Conservation (phyloP, 164 flowering plant species). For the Umbellularia californica region DNA sequence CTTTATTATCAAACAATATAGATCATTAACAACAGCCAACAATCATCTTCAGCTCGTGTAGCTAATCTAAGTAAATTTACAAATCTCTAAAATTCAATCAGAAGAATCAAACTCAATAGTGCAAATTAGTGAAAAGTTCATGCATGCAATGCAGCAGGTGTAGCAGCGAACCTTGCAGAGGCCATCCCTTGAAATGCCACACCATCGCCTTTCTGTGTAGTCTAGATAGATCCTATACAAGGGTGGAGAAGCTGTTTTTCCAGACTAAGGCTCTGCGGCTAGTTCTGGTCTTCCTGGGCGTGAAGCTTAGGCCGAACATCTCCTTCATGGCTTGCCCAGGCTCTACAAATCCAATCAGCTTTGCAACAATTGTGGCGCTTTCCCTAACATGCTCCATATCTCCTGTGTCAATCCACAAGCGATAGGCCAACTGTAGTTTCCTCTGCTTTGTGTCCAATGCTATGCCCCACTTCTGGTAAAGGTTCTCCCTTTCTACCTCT, state of each 20-base stretch:
- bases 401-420: conserved; percentile 55
- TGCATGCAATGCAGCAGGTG: no score
- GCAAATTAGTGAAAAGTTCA: not conserved
- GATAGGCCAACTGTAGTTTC: conserved; percentile 52
- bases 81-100: not conserved
- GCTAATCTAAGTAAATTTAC: not conserved
- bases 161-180: no score
- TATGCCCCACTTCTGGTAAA: conserved; percentile 74
- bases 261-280: conserved; percentile 24
- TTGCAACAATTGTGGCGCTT: conserved; percentile 74
- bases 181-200: not conserved
- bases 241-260: not conserved
- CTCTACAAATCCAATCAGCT: conserved; percentile 52
- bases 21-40: not conserved
- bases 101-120: not conserved
- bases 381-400: conserved; percentile 55
- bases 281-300: conserved; percentile 31
- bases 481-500: conserved; percentile 47
- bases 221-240: not conserved
- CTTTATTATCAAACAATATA: not conserved
- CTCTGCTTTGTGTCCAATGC: conserved; percentile 54
- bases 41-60: not conserved
- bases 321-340: conserved; percentile 66
- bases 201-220: not conserved
- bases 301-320: conserved; percentile 91